Base-by-base conservation (phyloP, 257 asterid genomes). In the Nicotiana sylvestris region DNA sequence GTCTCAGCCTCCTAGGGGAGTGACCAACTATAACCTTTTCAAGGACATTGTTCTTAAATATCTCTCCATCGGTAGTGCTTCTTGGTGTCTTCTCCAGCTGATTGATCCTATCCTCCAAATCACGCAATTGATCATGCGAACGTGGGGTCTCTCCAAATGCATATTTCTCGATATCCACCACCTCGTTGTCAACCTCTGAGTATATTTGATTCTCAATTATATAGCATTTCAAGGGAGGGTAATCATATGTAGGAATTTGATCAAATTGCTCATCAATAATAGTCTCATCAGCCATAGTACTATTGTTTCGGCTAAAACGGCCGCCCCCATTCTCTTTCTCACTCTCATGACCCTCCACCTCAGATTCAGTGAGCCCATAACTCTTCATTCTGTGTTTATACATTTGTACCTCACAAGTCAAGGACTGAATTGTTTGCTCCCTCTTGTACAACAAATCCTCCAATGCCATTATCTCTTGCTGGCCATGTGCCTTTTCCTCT, bases 311-410 rank as follows among this genome's bases (percentile, higher is more conserved):
- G 84, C 90, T 87, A 83, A 91, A 87, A 1, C 7, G 25, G 55
- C 78, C 84, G 61, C 49, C 49, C 49, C 49, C 49, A 43, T 72
- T 85, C 72, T 68, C 85, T 17, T 29, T 81, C 83, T 81, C 83
- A 58, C 78, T 88, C 32, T 87, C 95, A 70, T 39, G 46, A 39
- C 89, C 97, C 64, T 92, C 94, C 5, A 85, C 90, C 88, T 93
- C 98, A 56, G 89, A 84, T 83, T 92, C 99, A 15, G 95, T 86
- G 81, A 96, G 87, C 66, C 99, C 99, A 85, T 85, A 93, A 83
- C 98, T 96, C 97, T 94, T 84, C 99, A 96, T 91, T 90, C 96
- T 91, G 84, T 96, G 97, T 80, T 90, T 93, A 83, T 96, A 94
- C 57, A 93, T 92, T 82, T 92, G 92, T 82, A 96, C 90, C 88